Evolutionary conservation across 306 rosid species (phyloP).

Genomic region (Castanospermum australe): DNA sequence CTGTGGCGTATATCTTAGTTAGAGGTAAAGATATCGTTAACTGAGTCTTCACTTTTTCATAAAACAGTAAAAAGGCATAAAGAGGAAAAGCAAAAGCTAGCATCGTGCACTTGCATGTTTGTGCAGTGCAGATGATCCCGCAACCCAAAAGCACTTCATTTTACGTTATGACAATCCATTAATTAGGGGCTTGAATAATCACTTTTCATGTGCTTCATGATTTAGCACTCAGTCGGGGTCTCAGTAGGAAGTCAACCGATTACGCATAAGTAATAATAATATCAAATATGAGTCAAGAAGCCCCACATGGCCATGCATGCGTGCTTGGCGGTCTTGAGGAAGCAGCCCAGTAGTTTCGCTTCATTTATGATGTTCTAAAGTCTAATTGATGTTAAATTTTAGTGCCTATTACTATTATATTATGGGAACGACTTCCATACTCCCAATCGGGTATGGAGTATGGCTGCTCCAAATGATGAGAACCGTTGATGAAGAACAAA

Average conservation of each 20-base stretch:
- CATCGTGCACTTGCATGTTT: not conserved
- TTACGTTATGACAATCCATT: not conserved
- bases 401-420: too few species aligned
- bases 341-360: constrained; percentile 15
- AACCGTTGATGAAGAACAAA: too few species aligned
- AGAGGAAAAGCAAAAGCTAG: not conserved
- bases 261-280: constrained; percentile 8
- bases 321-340: constrained; percentile 22
- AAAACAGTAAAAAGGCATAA: constrained; percentile 20
- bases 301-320: constrained; percentile 43
- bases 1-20: not conserved
- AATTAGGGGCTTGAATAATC: not conserved
- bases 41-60: constrained; percentile 22
- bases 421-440: too few species aligned
- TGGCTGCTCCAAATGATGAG: too few species aligned
- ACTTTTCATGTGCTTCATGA: constrained; percentile 9
- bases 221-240: not conserved
- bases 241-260: constrained; percentile 7
- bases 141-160: not conserved
- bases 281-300: not conserved
- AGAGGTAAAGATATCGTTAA: not conserved
- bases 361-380: constrained; percentile 12
- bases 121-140: not conserved
- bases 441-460: too few species aligned
- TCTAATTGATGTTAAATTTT: constrained; percentile 7